Evolutionary conservation across 2,329 filamentous ascomycete species (phyloP), one percentile per base, ranked within the genome.

Genomic region (Ceratocystis albifundus): DNA sequence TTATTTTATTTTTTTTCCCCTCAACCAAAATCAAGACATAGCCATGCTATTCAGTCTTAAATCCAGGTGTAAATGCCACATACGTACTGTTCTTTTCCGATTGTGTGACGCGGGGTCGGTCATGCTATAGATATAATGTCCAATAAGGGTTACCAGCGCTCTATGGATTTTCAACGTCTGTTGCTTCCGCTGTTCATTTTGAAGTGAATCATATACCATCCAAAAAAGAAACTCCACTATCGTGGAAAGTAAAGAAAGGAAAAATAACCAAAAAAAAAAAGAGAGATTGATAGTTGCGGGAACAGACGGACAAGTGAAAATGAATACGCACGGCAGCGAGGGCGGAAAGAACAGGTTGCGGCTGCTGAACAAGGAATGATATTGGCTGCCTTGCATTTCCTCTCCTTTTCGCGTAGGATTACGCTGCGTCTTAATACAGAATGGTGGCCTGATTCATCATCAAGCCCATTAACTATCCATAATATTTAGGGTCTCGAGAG

Each of bases 151-250:
- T 7, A 32, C 10, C 6, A 7, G 12, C 55, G 55, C 55, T 59
- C 55, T 32, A 20, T 15, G 4, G 12, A 20, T 32, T n/a, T 59
- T 25, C 15, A 1, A 36, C n/a, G 12, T 20, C 7, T 32, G 3
- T 59, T 59, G 17, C 25, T n/a, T 59, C 30, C 17, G 25, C 55
- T 59, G 28, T 20, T 59, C 25, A 32, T 59, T 36, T 28, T 15
- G 55, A 59, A 59, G 55, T n/a, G n/a, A 59, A 59, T 28, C 55
- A 28, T 32, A 59, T 59, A 59, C 7, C 28, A 17, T 30, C 55
- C 55, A 32, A 57, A 57, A 32, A 8, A 57, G 36, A 28, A 55
- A 22, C 20, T 15, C 22, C 15, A 8, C 3, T 30, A 22, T 20
- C 46, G 46, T 6, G n/a, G 25, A 50, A n/a, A n/a, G 7, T 17